These are phyloP conservation scores for Aspergillus proliferans DNA, from an alignment of 2,329 filamentous ascomycete genomes.

Conservation along the genomic window DNA sequence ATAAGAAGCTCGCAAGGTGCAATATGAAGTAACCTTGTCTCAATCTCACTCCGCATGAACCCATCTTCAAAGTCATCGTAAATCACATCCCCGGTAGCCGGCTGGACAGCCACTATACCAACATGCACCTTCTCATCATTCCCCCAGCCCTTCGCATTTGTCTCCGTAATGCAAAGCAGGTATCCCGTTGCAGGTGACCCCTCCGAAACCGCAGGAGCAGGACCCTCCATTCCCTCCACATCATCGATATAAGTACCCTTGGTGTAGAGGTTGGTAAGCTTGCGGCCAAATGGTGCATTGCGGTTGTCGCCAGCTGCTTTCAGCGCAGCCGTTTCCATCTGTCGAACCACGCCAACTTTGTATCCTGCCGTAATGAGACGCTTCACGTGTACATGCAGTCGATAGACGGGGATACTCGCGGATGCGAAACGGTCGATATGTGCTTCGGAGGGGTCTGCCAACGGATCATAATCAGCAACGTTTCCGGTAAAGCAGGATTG, in stretches of 20 bases:
- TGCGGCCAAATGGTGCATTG: conserved; percentile 84
- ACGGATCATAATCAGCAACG: background rate
- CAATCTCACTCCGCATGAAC: conserved; percentile 94
- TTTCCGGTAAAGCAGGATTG: background rate
- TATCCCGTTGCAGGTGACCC: conserved; percentile 66
- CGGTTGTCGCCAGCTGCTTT: conserved; percentile 94
- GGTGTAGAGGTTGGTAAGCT: conserved; percentile 93
- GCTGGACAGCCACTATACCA: conserved; percentile 88
- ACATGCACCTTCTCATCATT: conserved; percentile 92
- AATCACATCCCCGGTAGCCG: conserved; percentile 89
- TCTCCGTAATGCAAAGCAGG: conserved; percentile 84
- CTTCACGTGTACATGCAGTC: conserved; percentile 89
- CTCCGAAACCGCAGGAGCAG: conserved; percentile 51
- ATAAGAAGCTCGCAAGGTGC: conserved; percentile 93
- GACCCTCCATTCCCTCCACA: conserved; percentile 65
- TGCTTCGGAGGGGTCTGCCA: conserved; percentile 72
- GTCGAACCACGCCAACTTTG: conserved; percentile 91
- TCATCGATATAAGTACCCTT: conserved; percentile 98
- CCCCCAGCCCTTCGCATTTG: conserved; percentile 68
- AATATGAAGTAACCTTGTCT: conserved; percentile 91
- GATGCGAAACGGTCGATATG: conserved; percentile 89
- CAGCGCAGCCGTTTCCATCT: conserved; percentile 88
- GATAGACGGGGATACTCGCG: conserved; percentile 88
- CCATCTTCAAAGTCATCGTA: conserved; percentile 95
- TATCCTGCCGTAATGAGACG: conserved; percentile 84